These are phyloP conservation scores for Penicillium hesseltinei DNA, from an alignment of 2,329 filamentous ascomycete genomes.

Conservation along the genomic window DNA sequence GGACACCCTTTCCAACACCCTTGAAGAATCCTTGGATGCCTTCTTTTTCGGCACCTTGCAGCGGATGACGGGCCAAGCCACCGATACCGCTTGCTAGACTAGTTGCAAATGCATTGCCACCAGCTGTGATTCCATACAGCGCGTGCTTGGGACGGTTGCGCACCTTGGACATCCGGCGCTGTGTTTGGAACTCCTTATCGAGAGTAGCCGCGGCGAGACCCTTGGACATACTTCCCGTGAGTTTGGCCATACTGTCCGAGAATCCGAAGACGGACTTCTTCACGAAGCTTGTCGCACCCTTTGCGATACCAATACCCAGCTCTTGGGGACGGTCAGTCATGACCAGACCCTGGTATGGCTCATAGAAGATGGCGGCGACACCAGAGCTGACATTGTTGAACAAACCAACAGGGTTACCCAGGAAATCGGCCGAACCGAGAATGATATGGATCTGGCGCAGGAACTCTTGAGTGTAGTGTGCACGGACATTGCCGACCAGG, in stretches of 20 bases:
- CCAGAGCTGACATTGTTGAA: conserved; percentile 99
- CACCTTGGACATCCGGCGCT: conserved; percentile 86
- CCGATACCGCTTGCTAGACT: conserved; percentile 92
- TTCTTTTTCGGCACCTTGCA: conserved; percentile 95
- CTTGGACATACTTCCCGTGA: conserved; percentile 96
- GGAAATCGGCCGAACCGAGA: conserved; percentile 92
- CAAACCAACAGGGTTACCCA: conserved; percentile 93
- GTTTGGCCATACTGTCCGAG: conserved; percentile 95
- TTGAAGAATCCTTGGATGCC: conserved; percentile 94
- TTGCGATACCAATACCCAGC: conserved; percentile 89
- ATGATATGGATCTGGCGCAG: conserved; percentile 97
- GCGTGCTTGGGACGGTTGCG: conserved; percentile 96
- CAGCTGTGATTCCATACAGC: conserved; percentile 90
- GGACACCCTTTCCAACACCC: conserved; percentile 89
- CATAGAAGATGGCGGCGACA: conserved; percentile 97
- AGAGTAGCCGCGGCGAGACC: conserved; percentile 91
- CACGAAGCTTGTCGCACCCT: conserved; percentile 93
- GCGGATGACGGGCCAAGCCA: conserved; percentile 85
- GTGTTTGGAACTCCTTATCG: conserved; percentile 98
- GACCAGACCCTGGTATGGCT: conserved; percentile 96
- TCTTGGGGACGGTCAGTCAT: conserved; percentile 95
- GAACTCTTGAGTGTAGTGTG: conserved; percentile 95
- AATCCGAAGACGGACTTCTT: conserved; percentile 99
- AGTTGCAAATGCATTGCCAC: conserved; percentile 90
- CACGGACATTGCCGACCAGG: conserved; percentile 80